A percentile compares a stretch with the other conserved stretches of the same genome.
Conservation (phyloP, 1,284 basidiomycete species). For the Cryptococcus sp. region DNA sequence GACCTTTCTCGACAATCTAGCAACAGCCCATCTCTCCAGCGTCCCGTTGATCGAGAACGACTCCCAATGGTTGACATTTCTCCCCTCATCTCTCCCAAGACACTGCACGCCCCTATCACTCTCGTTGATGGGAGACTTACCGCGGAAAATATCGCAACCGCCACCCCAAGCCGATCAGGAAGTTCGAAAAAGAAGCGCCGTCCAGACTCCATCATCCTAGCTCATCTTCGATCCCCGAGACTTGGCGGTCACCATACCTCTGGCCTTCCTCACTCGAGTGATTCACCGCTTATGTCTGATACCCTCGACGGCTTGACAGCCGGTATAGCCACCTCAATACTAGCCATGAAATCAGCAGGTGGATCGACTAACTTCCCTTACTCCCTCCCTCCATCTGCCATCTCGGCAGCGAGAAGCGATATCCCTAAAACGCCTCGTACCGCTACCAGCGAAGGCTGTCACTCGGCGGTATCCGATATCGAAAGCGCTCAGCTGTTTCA, state of each 20-base stretch:
- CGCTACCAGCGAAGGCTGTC: neutral
- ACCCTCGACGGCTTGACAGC: neutral
- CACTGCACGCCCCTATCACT: no score
- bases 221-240: neutral
- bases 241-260: neutral
- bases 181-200: neutral
- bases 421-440: neutral
- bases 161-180: neutral
- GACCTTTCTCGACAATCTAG: no score
- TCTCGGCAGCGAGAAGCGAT: neutral
- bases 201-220: neutral
- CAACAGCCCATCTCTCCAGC: no score
- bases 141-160: no score
- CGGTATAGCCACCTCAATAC: neutral
- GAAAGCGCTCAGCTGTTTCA: neutral
- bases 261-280: neutral
- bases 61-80: no score
- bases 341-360: neutral
- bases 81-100: no score
- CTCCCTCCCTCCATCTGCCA: neutral
- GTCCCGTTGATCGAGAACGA: no score
- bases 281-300: neutral
- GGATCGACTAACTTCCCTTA: neutral
- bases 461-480: neutral
- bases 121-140: no score